Evolutionary conservation across 139 green algal species (phyloP), one percentile per base, ranked within the genome.

Genomic region (Closterium sp.): DNA sequence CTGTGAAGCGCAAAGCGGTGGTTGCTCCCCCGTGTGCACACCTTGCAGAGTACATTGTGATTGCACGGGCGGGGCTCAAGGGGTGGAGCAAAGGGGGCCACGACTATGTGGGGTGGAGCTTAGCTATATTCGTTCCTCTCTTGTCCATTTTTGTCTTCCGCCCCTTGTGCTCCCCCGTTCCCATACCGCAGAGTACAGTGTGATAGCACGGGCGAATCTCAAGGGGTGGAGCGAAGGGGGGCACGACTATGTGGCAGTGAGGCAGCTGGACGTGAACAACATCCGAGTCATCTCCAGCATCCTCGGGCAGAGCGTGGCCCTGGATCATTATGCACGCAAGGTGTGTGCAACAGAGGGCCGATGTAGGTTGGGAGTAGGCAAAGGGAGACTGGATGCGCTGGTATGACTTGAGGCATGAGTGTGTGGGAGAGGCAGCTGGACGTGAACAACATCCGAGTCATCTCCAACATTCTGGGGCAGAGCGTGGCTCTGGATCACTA

Each of bases 401-500:
- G n/a, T n/a, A n/a, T n/a, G n/a, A n/a, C n/a, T n/a, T n/a, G n/a
- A n/a, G n/a, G n/a, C n/a, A n/a, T 31, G 6, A 89, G 6, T 27
- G 91, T 96, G n/a, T n/a, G n/a, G 31, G 45, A 96, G 13, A 93
- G 95, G 88, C 29, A 90, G 27, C 92, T 96, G 31, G 95, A 96
- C 92, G 62, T 93, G 9, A 95, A 95, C 89, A 96, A 96, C 94
- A 95, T 96, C 1, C 34, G 89, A 19, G 93, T 96, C 50, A 96
- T 96, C 85, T 89, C 85, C 22, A 89, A 22, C 31, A 93, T 96
- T 4, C 91, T 96, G 28, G 95, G 89, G 0, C 95, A 96, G 88
- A 95, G 88, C 11, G 95, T 96, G 45, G 95, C 95, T 28, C 92
- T 96, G 45, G 92, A 96, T 70, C 89, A 95, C 90, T 96, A 96